Conservation (phyloP, 2,329 filamentous ascomycete genomes). For the Pleurostoma richardsiae region DNA sequence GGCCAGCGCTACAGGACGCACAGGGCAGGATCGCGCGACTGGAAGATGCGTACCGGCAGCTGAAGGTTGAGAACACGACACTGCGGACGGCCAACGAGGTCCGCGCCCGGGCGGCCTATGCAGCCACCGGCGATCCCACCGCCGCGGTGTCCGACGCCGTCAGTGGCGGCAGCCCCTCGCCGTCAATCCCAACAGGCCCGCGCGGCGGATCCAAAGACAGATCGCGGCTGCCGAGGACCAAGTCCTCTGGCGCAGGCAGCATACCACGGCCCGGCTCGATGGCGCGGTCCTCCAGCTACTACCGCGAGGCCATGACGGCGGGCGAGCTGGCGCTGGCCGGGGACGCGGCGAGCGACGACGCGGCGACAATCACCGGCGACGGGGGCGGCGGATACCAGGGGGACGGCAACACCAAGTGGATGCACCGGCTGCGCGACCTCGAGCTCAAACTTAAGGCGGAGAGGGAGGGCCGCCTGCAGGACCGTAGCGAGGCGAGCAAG, state of each 20-base stretch:
- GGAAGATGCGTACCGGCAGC: conserved; percentile 56
- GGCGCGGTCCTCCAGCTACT: conserved; percentile 7
- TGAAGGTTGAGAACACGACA: conserved; percentile 65
- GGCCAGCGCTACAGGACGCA: conserved; percentile 27
- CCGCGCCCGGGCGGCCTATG: conserved; percentile 42
- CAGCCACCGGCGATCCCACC: conserved; percentile 30
- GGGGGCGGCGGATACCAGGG: neutral
- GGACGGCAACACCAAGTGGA: conserved; percentile 64
- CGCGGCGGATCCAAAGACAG: conserved; percentile 28
- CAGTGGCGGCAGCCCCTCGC: conserved; percentile 43
- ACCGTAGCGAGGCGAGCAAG: conserved; percentile 77
- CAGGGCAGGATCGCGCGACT: conserved; percentile 46
- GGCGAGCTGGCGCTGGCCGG: conserved; percentile 17
- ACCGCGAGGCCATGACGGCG: conserved; percentile 9
- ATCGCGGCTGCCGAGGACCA: conserved; percentile 14
- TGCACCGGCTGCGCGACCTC: conserved; percentile 78
- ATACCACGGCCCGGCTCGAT: conserved; percentile 7
- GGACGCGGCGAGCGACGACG: neutral
- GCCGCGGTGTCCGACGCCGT: conserved; percentile 23
- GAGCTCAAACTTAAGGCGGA: conserved; percentile 88
- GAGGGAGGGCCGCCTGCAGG: conserved; percentile 77
- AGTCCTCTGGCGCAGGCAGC: conserved; percentile 12
- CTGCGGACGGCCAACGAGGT: conserved; percentile 60
- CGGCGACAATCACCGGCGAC: too few species aligned
- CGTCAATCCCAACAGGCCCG: conserved; percentile 49